A percentile compares a stretch with the other conserved stretches of the same genome.
Evolutionary conservation across 2,329 filamentous ascomycete species (phyloP).

Genomic region (Aspergillus texensis): DNA sequence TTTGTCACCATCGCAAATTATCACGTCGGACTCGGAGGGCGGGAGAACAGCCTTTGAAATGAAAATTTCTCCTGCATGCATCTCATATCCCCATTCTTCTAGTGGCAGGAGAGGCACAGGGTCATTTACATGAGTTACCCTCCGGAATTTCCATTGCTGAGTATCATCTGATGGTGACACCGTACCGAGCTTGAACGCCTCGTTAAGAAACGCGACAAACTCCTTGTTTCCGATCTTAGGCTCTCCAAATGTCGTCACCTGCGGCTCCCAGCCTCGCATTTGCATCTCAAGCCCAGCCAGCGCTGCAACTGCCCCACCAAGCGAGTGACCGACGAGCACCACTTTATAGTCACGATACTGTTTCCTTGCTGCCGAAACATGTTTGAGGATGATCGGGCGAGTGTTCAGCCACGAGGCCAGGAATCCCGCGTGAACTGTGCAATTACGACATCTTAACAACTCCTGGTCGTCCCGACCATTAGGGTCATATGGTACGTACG

Average conservation of each 20-base stretch:
- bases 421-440: conserved; percentile 91
- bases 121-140: conserved; percentile 84
- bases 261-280: conserved; percentile 72
- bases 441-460: conserved; percentile 72
- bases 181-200: conserved; percentile 47
- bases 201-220: conserved; percentile 58
- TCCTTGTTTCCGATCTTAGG: conserved; percentile 64
- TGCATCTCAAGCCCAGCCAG: conserved; percentile 82
- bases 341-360: conserved; percentile 72
- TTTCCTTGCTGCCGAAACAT: conserved; percentile 61
- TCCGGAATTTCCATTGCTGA: conserved; percentile 58
- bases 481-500: conserved; percentile 82
- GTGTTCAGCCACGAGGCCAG: conserved; percentile 81
- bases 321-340: conserved; percentile 83
- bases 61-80: conserved; percentile 86
- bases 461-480: conserved; percentile 45
- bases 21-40: conserved; percentile 69
- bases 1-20: conserved; percentile 69
- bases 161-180: conserved; percentile 7
- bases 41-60: conserved; percentile 73
- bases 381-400: conserved; percentile 67
- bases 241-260: conserved; percentile 90
- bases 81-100: conserved; percentile 81
- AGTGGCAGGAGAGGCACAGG: conserved; percentile 87
- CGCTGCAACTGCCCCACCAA: conserved; percentile 89